Evolutionary conservation across 306 rosid genomes (phyloP).

Genomic region (Alnus rubra): DNA sequence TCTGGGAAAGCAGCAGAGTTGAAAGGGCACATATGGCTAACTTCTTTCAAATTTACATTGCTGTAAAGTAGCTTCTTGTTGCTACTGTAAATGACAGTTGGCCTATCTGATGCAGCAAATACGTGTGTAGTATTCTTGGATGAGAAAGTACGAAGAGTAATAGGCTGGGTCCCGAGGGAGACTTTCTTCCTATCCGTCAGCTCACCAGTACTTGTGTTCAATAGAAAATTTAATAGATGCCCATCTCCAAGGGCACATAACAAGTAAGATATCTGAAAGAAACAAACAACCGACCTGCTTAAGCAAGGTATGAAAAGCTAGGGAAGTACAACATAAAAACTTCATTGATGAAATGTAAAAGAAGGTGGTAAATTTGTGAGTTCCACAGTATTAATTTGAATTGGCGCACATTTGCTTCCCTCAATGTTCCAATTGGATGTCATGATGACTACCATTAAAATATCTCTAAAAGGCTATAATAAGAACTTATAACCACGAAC

Average conservation of each 20-base stretch:
- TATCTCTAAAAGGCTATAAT: not conserved
- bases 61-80: slow-evolving; percentile 96
- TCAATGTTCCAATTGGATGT: not conserved
- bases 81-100: slow-evolving; percentile 97
- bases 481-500: not conserved
- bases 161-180: slow-evolving; percentile 98
- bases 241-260: slow-evolving; percentile 98
- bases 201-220: slow-evolving; percentile 83
- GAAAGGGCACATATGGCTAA: slow-evolving; percentile 98
- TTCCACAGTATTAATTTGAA: not conserved
- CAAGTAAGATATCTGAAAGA: slow-evolving; percentile 82
- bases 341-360: not conserved
- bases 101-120: slow-evolving; percentile 98
- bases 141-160: slow-evolving; percentile 93
- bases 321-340: not conserved
- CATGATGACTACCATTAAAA: not conserved
- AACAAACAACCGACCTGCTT: not conserved
- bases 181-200: slow-evolving; percentile 91
- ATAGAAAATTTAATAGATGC: slow-evolving; percentile 81
- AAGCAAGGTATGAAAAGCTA: not conserved
- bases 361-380: not conserved
- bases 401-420: not conserved
- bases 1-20: slow-evolving; percentile 99
- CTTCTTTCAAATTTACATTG: slow-evolving; percentile 96
- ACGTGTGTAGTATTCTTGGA: slow-evolving; percentile 95